Conservation (phyloP, 345 rosid genomes). For the Eucalyptus albens region DNA sequence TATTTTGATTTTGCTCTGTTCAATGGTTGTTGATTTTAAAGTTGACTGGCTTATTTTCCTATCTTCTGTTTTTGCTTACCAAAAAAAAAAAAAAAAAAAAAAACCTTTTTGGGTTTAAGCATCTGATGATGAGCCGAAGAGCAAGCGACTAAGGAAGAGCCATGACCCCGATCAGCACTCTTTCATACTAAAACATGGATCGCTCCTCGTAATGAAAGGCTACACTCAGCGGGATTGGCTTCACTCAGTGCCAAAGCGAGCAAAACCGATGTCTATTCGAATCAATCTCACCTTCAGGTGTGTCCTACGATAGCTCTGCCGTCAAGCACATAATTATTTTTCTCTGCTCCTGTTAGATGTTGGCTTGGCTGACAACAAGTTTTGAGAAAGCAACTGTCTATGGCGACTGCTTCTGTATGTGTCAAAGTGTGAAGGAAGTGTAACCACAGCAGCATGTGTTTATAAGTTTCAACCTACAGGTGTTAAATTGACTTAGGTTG, state of each 20-base stretch:
- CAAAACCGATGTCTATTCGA: conserved; percentile 42
- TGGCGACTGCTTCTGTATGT: neutral
- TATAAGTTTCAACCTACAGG: neutral
- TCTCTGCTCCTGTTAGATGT: neutral
- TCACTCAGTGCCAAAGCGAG: conserved; percentile 84
- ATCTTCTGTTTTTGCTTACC: too few species aligned
- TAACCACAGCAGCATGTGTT: neutral
- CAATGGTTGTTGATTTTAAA: too few species aligned
- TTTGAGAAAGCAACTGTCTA: neutral
- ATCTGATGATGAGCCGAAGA: conserved; percentile 26
- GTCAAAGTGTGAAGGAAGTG: neutral
- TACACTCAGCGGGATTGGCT: conserved; percentile 86
- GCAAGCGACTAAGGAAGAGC: conserved; percentile 42
- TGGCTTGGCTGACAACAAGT: neutral
- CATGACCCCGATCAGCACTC: conserved; percentile 24
- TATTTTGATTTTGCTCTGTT: too few species aligned
- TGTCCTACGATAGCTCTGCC: neutral
- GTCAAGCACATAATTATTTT: neutral
- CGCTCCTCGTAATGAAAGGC: conserved; percentile 76
- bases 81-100: neutral
- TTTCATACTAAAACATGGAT: conserved; percentile 68
- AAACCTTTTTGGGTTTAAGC: neutral
- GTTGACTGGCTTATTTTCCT: too few species aligned
- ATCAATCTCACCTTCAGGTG: conserved; percentile 78
- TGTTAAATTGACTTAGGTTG: neutral